Percentiles rank a stretch among this genome's conserved stretches.
phyloP scores from a whole-genome alignment of 441 rosid genomes.

The Pelargonium myrrhifolium region DNA sequence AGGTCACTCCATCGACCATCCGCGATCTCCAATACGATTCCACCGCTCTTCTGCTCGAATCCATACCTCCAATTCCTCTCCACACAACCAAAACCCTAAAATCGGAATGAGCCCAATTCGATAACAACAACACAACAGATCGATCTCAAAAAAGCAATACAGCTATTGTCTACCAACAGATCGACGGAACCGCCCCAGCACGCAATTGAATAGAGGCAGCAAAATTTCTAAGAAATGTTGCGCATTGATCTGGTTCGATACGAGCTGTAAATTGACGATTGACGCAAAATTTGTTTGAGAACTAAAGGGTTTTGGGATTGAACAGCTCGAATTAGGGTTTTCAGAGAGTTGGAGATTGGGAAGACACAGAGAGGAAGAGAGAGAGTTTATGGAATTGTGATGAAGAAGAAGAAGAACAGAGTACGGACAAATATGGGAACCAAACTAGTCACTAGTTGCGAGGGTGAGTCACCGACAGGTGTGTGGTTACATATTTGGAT shows the following conservation, averaged over 20 bases:
- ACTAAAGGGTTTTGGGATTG: background rate
- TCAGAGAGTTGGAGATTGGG: background rate
- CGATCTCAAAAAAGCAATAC: background rate
- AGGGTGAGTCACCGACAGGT: constrained; percentile 11
- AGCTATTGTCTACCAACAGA: background rate
- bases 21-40: constrained; percentile 97
- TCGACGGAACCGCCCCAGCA: background rate
- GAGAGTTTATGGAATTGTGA: background rate
- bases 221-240: background rate
- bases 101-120: background rate
- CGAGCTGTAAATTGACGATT: background rate
- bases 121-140: background rate
- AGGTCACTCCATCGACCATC: constrained; percentile 82
- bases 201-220: background rate
- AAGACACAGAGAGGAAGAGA: background rate
- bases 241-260: background rate
- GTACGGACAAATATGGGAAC: constrained; percentile 1
- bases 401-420: background rate
- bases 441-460: background rate
- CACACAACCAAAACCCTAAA: constrained; percentile 5
- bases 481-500: background rate
- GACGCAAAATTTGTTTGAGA: background rate
- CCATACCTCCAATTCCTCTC: constrained; percentile 38
- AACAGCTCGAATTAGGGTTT: background rate
- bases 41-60: constrained; percentile 98